phyloP scores from a whole-genome alignment of 306 rosid genomes.

The Quercus berberidifolia region DNA sequence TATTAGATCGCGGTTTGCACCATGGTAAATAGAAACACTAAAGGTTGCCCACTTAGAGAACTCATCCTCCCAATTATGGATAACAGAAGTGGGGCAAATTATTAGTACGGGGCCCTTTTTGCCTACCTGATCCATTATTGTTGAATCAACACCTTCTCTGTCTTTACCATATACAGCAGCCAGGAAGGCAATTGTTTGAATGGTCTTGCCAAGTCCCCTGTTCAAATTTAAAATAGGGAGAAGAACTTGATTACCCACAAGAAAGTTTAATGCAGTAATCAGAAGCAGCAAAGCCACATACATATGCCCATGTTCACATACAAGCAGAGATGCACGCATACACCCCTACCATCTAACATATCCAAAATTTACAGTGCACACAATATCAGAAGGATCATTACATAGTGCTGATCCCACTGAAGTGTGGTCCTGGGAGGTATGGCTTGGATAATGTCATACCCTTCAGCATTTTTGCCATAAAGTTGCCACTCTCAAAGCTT shows the following conservation, averaged over 20 bases:
- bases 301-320: background rate
- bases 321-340: no score
- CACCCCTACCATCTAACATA: background rate
- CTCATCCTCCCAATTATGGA: constrained; percentile 87
- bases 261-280: background rate
- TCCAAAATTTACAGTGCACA: background rate
- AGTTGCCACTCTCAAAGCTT: background rate
- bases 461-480: background rate
- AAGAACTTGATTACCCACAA: constrained; percentile 13
- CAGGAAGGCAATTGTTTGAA: constrained; percentile 89
- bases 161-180: constrained; percentile 82
- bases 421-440: background rate
- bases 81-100: constrained; percentile 84
- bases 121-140: constrained; percentile 13
- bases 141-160: constrained; percentile 31
- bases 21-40: constrained; percentile 74
- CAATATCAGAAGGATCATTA: background rate
- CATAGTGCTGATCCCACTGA: background rate
- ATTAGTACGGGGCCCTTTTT: constrained; percentile 68
- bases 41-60: constrained; percentile 91
- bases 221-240: constrained; percentile 27
- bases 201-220: constrained; percentile 98
- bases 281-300: background rate
- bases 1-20: constrained; percentile 73
- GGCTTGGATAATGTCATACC: background rate